Evolutionary conservation across 2,329 filamentous ascomycete species (phyloP).

Genomic region (Thermomyces lanuginosus): DNA sequence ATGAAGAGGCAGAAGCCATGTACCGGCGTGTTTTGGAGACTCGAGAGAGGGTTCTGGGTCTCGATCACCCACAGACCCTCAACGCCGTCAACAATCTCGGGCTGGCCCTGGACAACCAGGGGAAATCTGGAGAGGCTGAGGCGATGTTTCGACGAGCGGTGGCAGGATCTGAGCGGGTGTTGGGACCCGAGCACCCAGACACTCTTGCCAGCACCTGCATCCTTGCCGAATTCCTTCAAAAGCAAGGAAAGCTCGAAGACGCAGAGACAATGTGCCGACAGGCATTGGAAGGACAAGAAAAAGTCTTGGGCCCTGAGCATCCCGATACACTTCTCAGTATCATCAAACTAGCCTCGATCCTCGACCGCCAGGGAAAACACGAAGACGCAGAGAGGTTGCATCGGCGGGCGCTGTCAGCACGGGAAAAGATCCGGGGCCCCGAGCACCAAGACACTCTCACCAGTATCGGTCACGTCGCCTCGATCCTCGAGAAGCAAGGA

Average conservation of each 20-base stretch:
- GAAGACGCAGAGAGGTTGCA: conserved; percentile 10
- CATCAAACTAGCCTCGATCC: conserved; percentile 7
- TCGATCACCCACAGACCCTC: conserved; percentile 7
- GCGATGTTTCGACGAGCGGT: conserved; percentile 1
- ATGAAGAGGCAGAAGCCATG: conserved; percentile 6
- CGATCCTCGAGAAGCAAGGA: conserved; percentile 6
- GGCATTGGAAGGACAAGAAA: not conserved
- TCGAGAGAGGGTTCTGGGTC: conserved; percentile 6
- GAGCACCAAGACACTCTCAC: conserved; percentile 13
- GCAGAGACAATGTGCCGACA: not conserved
- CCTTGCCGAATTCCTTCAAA: not conserved
- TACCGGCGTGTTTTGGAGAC: conserved; percentile 6
- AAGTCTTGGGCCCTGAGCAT: not conserved
- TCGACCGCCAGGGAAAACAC: conserved; percentile 1
- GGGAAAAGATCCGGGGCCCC: conserved; percentile 8
- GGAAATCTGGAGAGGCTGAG: not conserved
- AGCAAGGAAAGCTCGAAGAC: not conserved
- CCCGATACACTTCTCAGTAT: conserved; percentile 2
- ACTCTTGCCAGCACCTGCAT: conserved; percentile 1
- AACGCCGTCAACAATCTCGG: conserved; percentile 28
- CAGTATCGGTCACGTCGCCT: conserved; percentile 7
- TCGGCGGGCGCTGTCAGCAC: conserved; percentile 8
- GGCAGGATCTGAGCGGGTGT: not conserved
- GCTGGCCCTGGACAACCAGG: not conserved
- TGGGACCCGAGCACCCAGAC: conserved; percentile 1